A percentile compares a stretch with the other conserved stretches of the same genome.
phyloP scores from a whole-genome alignment of 2,329 filamentous ascomycete species.

The Xylariales sp. region DNA sequence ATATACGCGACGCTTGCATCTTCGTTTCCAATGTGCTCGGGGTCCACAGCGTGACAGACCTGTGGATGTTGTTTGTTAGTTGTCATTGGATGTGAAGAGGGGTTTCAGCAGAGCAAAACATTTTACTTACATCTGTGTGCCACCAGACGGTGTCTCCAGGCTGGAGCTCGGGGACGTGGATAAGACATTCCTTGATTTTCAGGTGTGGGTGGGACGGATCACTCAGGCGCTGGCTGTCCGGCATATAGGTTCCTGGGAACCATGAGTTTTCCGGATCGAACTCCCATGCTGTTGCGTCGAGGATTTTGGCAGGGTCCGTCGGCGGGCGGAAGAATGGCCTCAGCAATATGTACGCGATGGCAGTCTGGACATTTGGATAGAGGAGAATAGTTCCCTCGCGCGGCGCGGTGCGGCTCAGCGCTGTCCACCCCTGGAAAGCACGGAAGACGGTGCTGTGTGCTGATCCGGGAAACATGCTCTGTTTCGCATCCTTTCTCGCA shows the following conservation, averaged over 20 bases:
- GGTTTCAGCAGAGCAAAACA: background rate
- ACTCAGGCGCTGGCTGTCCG: constrained; percentile 29
- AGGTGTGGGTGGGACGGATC: constrained; percentile 32
- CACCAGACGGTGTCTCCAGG: constrained; percentile 37
- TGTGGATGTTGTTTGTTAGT: constrained; percentile 4
- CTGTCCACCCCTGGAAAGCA: constrained; percentile 33
- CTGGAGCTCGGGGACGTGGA: constrained; percentile 30
- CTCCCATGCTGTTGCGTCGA: constrained; percentile 31
- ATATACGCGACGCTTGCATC: constrained; percentile 30
- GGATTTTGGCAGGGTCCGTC: constrained; percentile 16
- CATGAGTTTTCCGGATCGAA: constrained; percentile 23
- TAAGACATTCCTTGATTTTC: constrained; percentile 28
- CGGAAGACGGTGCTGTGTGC: constrained; percentile 28
- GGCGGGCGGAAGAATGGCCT: background rate
- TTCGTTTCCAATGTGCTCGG: constrained; percentile 26
- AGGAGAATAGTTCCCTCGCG: constrained; percentile 25
- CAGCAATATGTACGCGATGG: background rate
- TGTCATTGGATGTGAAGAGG: no score
- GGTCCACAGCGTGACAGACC: constrained; percentile 34
- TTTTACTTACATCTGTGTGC: constrained; percentile 33
- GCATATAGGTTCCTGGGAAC: constrained; percentile 32
- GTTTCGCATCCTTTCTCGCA: constrained; percentile 22
- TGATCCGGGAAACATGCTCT: constrained; percentile 20
- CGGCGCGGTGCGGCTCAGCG: constrained; percentile 22
- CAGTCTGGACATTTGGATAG: constrained; percentile 15